phyloP scores from a whole-genome alignment of 1,284 basidiomycete genomes.

The Leccinum fuscescens region DNA sequence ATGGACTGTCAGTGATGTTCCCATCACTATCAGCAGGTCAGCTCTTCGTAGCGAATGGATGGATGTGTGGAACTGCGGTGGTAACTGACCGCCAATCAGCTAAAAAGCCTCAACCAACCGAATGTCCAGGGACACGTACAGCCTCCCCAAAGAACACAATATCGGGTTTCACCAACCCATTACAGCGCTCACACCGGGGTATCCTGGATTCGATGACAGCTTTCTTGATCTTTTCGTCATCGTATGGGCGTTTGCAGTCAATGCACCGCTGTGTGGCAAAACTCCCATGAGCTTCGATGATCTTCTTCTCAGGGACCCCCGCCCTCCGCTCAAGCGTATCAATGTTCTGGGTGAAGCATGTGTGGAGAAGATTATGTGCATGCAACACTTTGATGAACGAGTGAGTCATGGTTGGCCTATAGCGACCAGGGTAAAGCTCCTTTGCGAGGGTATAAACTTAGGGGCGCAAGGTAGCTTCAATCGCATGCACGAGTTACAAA shows the following conservation, averaged over 20 bases:
- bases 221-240: constrained; percentile 66
- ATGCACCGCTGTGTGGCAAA: constrained; percentile 85
- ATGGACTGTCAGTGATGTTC: constrained; percentile 83
- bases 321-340: constrained; percentile 91
- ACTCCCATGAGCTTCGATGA: constrained; percentile 94
- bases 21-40: constrained; percentile 89
- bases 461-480: constrained; percentile 1
- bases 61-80: constrained; percentile 51
- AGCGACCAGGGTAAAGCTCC: constrained; percentile 88
- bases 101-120: background rate
- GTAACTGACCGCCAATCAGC: constrained; percentile 45
- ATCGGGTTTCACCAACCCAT: constrained; percentile 83
- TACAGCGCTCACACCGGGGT: constrained; percentile 64
- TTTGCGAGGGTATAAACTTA: constrained; percentile 84
- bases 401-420: constrained; percentile 85
- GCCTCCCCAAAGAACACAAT: constrained; percentile 94
- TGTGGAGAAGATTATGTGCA: constrained; percentile 62
- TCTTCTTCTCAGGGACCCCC: constrained; percentile 69
- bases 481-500: background rate
- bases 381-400: constrained; percentile 83
- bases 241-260: constrained; percentile 58
- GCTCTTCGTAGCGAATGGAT: constrained; percentile 55
- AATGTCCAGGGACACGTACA: constrained; percentile 39
- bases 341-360: constrained; percentile 88
- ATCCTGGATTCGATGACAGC: constrained; percentile 53